Base-by-base conservation (phyloP, 2,329 filamentous ascomycete genomes). In the Aspergillus transmontanensis region DNA sequence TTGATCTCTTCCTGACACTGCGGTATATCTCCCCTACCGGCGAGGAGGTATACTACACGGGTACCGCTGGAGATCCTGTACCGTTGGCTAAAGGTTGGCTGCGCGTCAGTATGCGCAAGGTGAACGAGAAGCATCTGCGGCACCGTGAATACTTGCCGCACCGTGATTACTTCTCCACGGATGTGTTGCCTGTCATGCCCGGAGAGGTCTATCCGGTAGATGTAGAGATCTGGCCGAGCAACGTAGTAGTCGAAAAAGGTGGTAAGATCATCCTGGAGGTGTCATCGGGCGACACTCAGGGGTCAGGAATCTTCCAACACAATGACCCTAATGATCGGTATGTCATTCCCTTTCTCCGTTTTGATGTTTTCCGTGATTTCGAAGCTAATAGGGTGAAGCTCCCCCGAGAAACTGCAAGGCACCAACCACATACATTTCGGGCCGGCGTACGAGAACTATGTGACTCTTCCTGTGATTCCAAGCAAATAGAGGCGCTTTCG, bases 1-100 rank as follows among this genome's bases (percentile, higher is more conserved):
- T 85, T 46, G 84, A 86, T 63, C 73, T 86, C 26, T 86, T 86
- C 71, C 64, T 89, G 3, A 87, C 84, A 0, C 77, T 88, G 12
- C 80, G 84, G 36, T 66, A 86, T 80, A 73, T 85, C 73, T 73
- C 79, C 32, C 77, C 83, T 0, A 71, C 73, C 4, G 84, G 83
- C 7, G 83, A 82, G 19, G 84, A 86, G 62, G 78, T 86, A 9
- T 80, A 79, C 71, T 86, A 86, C 69, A 86, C 84, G 5, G 84
- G 84, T 48, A 86, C 84, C 19, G 83, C 82, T 0, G 84, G 84
- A 32, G 84, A 86, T 64, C 82, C 84, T 0, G 80, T 86, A 0
- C 84, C 84, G 1, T 73, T 86, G 9, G 78, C 79, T 57, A 86
- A 86, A 71, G 84, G 84, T 53, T 86, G 84, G 84, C 77, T 85